Evolutionary conservation across 345 rosid genomes (phyloP).

Genomic region (Erysimum cheiranthoides): DNA sequence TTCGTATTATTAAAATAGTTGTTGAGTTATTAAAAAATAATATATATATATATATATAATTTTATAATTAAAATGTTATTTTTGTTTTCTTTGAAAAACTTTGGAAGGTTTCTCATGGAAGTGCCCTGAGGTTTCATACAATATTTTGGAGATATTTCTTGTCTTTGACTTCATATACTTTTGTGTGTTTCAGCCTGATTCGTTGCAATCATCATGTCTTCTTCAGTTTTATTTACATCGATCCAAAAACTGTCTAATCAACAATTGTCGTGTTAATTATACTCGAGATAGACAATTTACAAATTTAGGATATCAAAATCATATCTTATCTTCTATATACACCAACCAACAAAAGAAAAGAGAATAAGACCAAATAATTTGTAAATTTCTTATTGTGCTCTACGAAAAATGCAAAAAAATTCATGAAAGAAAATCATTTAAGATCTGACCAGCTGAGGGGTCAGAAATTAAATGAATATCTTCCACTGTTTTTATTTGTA

Average conservation of each 20-base stretch:
- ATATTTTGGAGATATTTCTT: neutral
- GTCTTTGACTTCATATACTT: neutral
- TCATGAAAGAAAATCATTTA: slow-evolving; percentile 11
- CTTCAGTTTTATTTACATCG: slow-evolving; percentile 5
- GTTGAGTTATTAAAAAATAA: too few relatives aligned
- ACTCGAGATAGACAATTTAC: neutral
- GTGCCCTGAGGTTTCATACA: too few relatives aligned
- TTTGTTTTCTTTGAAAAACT: too few relatives aligned
- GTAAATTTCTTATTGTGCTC: slow-evolving; percentile 10
- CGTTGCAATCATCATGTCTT: neutral
- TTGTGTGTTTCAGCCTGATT: neutral
- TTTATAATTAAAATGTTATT: too few relatives aligned
- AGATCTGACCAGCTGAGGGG: slow-evolving; percentile 29
- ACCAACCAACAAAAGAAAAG: slow-evolving; percentile 7
- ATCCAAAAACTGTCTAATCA: slow-evolving; percentile 26
- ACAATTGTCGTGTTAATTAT: slow-evolving; percentile 1
- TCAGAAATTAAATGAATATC: neutral
- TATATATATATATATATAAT: too few relatives aligned
- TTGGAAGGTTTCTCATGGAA: too few relatives aligned
- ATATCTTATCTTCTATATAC: slow-evolving; percentile 1
- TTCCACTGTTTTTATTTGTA: neutral
- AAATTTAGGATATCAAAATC: slow-evolving; percentile 1
- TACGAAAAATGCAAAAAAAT: neutral
- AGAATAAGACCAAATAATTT: neutral
- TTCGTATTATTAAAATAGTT: too few relatives aligned